Base-by-base conservation (phyloP, 768 basidiomycete species). In the Tylopilus plumbeoviolaceoides region DNA sequence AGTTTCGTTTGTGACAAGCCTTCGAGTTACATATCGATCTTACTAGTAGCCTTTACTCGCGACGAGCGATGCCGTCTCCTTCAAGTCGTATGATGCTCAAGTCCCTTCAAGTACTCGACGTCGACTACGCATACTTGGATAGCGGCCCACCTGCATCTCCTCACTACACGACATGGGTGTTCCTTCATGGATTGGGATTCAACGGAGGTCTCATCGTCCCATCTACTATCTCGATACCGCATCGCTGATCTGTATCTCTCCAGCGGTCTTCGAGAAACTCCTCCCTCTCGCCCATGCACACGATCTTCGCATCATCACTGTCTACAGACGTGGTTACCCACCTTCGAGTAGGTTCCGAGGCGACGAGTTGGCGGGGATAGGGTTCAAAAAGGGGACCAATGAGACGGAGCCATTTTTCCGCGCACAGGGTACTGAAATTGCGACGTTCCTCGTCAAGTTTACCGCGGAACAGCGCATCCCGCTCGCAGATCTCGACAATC, bases 251-350 rank as follows among this genome's bases (percentile, higher is more conserved):
- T n/a, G 20, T 5, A 23, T 12, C 3, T 27, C 38, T 3, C 23
- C 18, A 48, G 47, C 39, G 27, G 47, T 44, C 27, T 5, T 56
- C 18, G 54, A 65, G 41, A 66, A 58, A 31, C 46, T 66, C 9
- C 46, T 66, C 23, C 64, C 64, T 12, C 48, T 61, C 25, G 66
- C 66, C 1, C 56, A 36, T 39, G 25, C 35, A 2, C 59, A 68
- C 47, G 41, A 59, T 25, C 54, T 61, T 11, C 62, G 64, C 23
- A 59, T 66, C 31, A 48, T 66, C 45, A 55, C 59, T n/a, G 18
- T 66, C 15, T 57, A 68, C 36, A 55, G 64, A 45, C 67, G 64
- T 7, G 67, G 64, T 1, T 68, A 68, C 17, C 1, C 47, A 2
- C 66, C 66, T 17, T 66, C 66, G 17, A 65, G 66, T 18, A 35